Conservation (phyloP, 805 yeast species). For the Jamesozyma lodderae region DNA sequence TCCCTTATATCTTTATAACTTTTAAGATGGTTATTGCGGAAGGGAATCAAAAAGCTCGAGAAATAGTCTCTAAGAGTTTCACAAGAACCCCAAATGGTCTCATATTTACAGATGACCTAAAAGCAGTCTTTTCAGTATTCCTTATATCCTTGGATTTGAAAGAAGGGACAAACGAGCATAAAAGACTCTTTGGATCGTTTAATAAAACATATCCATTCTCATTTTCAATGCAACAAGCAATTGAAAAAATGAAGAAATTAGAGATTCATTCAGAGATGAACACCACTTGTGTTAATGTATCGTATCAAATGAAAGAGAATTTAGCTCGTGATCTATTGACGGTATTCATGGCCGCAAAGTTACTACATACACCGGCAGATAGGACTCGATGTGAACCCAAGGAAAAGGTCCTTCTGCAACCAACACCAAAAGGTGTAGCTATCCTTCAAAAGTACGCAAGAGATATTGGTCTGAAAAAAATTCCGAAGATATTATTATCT, state of each 20-base stretch:
- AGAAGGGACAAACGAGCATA: constrained; percentile 15
- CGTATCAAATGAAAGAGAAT: constrained; percentile 44
- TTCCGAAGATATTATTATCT: constrained; percentile 45
- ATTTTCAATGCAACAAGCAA: constrained; percentile 45
- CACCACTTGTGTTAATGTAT: constrained; percentile 43
- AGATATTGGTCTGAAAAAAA: constrained; percentile 41
- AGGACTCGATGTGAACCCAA: constrained; percentile 49
- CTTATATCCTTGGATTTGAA: constrained; percentile 35
- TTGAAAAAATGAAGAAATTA: constrained; percentile 42
- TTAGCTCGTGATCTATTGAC: constrained; percentile 40
- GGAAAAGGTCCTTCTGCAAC: constrained; percentile 48
- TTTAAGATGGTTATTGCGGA: too few relatives aligned
- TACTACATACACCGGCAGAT: constrained; percentile 68
- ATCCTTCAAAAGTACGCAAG: constrained; percentile 52
- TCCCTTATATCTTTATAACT: too few relatives aligned
- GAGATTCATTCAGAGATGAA: constrained; percentile 40
- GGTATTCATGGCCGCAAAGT: constrained; percentile 49
- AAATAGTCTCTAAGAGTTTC: constrained; percentile 37
- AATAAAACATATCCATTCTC: constrained; percentile 39
- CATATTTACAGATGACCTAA: constrained; percentile 47
- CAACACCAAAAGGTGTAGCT: constrained; percentile 86
- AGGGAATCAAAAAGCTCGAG: too few relatives aligned
- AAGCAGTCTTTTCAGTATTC: constrained; percentile 50
- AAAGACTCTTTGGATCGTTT: constrained; percentile 24
- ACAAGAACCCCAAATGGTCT: constrained; percentile 45